These are phyloP conservation scores for Candida pseudofarinosa DNA, from an alignment of 805 yeast genomes.

Conservation along the genomic window DNA sequence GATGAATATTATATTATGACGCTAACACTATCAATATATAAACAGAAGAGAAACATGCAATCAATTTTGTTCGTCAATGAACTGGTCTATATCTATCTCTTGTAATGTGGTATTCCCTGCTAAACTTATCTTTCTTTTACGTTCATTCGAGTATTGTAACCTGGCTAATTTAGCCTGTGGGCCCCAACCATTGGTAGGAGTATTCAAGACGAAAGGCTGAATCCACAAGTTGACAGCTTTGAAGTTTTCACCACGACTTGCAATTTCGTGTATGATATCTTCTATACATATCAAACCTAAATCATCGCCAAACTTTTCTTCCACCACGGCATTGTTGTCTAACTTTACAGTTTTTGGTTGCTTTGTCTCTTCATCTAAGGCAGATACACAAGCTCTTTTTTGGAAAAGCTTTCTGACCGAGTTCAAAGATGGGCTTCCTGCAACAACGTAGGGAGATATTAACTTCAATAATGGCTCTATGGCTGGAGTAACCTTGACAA, in stretches of 20 bases:
- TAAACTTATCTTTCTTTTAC: constrained; percentile 48
- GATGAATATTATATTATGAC: background rate
- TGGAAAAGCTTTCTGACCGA: constrained; percentile 71
- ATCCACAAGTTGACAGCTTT: constrained; percentile 57
- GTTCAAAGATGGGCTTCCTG: constrained; percentile 70
- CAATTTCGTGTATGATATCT: constrained; percentile 72
- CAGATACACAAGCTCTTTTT: constrained; percentile 63
- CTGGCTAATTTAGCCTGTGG: constrained; percentile 67
- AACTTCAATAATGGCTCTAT: constrained; percentile 62
- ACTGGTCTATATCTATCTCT: constrained; percentile 70
- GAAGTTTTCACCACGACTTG: constrained; percentile 60
- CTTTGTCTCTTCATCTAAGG: constrained; percentile 24
- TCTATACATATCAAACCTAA: constrained; percentile 74
- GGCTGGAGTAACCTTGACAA: constrained; percentile 58
- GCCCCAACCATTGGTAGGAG: constrained; percentile 72
- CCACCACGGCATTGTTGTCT: constrained; percentile 72
- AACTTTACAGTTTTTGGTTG: constrained; percentile 41
- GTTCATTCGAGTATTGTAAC: constrained; percentile 51
- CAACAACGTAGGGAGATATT: constrained; percentile 67
- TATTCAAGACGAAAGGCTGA: constrained; percentile 63
- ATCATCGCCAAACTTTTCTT: constrained; percentile 57
- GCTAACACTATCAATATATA: no score
- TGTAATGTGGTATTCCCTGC: constrained; percentile 62
- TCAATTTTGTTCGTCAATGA: constrained; percentile 63
- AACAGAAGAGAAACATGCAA: constrained; percentile 4